These are phyloP conservation scores for Fulvia fulva DNA, from an alignment of 2,329 filamentous ascomycete genomes.

Conservation along the genomic window DNA sequence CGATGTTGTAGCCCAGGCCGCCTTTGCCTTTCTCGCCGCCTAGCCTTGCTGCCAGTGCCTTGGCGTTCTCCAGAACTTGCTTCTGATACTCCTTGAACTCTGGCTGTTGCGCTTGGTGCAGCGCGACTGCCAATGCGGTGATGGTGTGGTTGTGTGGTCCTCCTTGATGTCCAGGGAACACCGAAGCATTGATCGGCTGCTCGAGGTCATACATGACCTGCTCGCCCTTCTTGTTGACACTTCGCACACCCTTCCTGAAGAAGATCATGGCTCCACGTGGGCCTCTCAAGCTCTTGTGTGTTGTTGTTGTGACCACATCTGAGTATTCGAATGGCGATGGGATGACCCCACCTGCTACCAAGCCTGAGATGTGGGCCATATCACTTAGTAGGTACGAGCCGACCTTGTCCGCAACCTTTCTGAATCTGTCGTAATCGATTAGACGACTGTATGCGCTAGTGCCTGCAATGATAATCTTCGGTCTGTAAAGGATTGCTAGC, in stretches of 20 bases:
- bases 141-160: slow-evolving; percentile 99
- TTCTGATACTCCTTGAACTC: slow-evolving; percentile 93
- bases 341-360: slow-evolving; percentile 87
- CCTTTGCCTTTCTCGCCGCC: slow-evolving; percentile 68
- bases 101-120: slow-evolving; percentile 84
- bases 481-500: slow-evolving; percentile 81
- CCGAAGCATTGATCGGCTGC: slow-evolving; percentile 87
- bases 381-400: slow-evolving; percentile 91
- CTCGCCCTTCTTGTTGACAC: slow-evolving; percentile 78
- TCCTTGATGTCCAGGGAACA: slow-evolving; percentile 97
- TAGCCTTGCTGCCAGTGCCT: slow-evolving; percentile 71
- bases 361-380: slow-evolving; percentile 95
- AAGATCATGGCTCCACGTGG: slow-evolving; percentile 98
- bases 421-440: slow-evolving; percentile 92
- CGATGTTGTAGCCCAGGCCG: slow-evolving; percentile 79
- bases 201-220: slow-evolving; percentile 88
- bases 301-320: slow-evolving; percentile 96
- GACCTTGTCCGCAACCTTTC: slow-evolving; percentile 82
- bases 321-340: slow-evolving; percentile 84
- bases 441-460: slow-evolving; percentile 93
- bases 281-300: slow-evolving; percentile 93
- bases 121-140: slow-evolving; percentile 85
- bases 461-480: slow-evolving; percentile 92
- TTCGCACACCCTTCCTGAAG: slow-evolving; percentile 87
- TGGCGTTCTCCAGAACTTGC: slow-evolving; percentile 84